Evolutionary conservation across 345 rosid genomes (phyloP).

Genomic region (Salix caprea): DNA sequence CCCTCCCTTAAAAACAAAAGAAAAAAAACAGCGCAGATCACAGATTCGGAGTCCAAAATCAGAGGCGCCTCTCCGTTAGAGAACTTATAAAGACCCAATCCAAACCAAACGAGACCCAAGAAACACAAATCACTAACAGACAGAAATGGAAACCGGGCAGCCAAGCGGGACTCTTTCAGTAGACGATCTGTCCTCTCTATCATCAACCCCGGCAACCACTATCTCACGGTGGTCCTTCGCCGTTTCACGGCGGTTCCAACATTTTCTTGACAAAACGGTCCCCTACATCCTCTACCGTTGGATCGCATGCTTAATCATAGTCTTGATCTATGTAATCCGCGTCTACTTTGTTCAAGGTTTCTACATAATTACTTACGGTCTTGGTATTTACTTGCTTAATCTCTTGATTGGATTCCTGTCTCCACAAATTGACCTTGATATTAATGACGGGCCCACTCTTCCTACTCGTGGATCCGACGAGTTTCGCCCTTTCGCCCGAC

Average conservation of each 20-base stretch:
- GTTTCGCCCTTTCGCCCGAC: constrained; percentile 90
- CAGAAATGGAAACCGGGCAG: constrained; percentile 34
- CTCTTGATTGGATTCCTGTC: constrained; percentile 85
- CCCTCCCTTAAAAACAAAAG: too few relatives aligned
- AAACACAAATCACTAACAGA: too few relatives aligned
- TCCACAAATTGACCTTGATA: constrained; percentile 91
- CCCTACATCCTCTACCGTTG: constrained; percentile 36
- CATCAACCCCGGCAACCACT: constrained; percentile 39
- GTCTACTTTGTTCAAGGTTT: constrained; percentile 79
- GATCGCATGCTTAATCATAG: constrained; percentile 51
- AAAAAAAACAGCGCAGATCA: too few relatives aligned
- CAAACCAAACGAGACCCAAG: too few relatives aligned
- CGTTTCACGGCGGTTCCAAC: constrained; percentile 24
- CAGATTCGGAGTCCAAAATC: too few relatives aligned
- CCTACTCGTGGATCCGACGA: constrained; percentile 93
- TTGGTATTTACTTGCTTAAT: constrained; percentile 82
- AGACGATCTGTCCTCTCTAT: constrained; percentile 34
- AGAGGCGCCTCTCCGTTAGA: too few relatives aligned
- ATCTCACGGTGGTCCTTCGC: constrained; percentile 40
- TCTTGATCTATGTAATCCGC: constrained; percentile 58
- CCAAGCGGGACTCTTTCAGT: constrained; percentile 27
- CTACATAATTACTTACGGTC: constrained; percentile 83
- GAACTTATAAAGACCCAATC: too few relatives aligned
- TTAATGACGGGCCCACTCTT: constrained; percentile 53
- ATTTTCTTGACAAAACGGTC: constrained; percentile 27